Percentiles rank a stretch among this genome's conserved stretches.
Conservation (phyloP, 1,139 yeast species). For the Kluyveromyces marxianus region DNA sequence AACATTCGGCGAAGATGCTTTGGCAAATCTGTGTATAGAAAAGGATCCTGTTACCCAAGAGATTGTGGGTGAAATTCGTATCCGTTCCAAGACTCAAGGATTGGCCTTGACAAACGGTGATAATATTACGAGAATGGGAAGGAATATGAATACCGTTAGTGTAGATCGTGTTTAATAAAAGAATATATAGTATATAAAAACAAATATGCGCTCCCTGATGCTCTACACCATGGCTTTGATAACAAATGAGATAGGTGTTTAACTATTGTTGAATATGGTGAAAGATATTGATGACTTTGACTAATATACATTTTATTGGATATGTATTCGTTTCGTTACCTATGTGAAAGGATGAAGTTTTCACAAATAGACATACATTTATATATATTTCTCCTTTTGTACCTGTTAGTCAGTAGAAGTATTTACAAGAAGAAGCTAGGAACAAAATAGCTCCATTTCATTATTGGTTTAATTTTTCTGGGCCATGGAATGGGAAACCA, state of each 20-base stretch:
- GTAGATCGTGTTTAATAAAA: slow-evolving; percentile 32
- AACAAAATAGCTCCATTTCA: background rate
- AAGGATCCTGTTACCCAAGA: slow-evolving; percentile 59
- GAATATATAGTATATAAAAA: no score
- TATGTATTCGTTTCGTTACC: no score
- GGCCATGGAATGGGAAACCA: slow-evolving; percentile 71
- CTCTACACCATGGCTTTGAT: background rate
- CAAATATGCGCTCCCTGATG: no score
- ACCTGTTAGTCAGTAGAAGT: background rate
- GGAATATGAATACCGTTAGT: slow-evolving; percentile 40
- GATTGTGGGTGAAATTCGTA: slow-evolving; percentile 90
- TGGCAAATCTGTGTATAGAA: slow-evolving; percentile 93
- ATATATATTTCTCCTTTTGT: background rate
- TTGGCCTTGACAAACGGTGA: slow-evolving; percentile 93
- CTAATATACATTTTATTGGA: no score
- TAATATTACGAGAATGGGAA: slow-evolving; percentile 71
- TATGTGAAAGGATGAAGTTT: no score
- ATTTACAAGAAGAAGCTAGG: slow-evolving; percentile 4
- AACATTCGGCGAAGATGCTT: slow-evolving; percentile 94
- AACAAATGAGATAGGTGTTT: background rate
- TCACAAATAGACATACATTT: no score
- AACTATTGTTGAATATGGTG: no score
- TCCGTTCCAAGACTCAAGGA: slow-evolving; percentile 97
- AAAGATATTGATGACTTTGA: no score
- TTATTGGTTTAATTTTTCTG: slow-evolving; percentile 3